phyloP scores from a whole-genome alignment of 2,329 filamentous ascomycete genomes.

The Myriosclerotinia duriaeana region DNA sequence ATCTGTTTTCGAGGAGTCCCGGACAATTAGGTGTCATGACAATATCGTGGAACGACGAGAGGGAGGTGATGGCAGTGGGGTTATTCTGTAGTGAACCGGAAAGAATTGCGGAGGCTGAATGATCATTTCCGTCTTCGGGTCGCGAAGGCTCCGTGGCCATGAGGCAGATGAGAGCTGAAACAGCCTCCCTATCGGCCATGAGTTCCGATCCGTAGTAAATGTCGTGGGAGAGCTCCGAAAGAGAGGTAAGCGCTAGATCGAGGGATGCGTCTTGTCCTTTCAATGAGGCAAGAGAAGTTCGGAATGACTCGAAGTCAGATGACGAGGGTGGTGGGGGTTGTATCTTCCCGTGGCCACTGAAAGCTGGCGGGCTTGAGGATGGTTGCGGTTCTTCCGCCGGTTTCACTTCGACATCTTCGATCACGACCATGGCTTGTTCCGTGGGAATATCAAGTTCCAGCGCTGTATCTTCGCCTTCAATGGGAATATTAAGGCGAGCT shows the following conservation, averaged over 20 bases:
- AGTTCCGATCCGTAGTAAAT: constrained; percentile 68
- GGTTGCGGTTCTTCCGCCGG: constrained; percentile 44
- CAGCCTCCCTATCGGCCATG: constrained; percentile 53
- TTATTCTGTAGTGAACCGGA: constrained; percentile 64
- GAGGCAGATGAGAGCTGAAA: constrained; percentile 58
- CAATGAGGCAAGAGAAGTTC: constrained; percentile 50
- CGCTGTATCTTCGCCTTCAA: constrained; percentile 51
- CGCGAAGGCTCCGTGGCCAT: constrained; percentile 42
- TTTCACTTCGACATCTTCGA: constrained; percentile 33
- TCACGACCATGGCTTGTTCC: constrained; percentile 47
- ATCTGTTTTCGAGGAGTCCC: constrained; percentile 15
- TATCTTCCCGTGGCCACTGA: constrained; percentile 57
- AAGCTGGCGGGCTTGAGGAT: constrained; percentile 54
- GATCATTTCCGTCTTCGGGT: constrained; percentile 32
- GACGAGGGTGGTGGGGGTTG: constrained; percentile 50
- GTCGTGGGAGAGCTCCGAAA: constrained; percentile 66
- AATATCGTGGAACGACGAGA: constrained; percentile 50
- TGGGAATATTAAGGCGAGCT: constrained; percentile 63
- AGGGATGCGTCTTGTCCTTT: constrained; percentile 44
- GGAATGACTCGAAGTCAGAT: constrained; percentile 45
- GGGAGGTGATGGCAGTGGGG: constrained; percentile 55
- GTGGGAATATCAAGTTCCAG: constrained; percentile 51
- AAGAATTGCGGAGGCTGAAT: constrained; percentile 56
- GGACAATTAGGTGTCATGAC: constrained; percentile 37
- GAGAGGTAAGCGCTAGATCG: constrained; percentile 48